Percentiles rank a stretch among this genome's conserved stretches.
Evolutionary conservation across 139 green algal species (phyloP).

Genomic region (Desmodesmus armatus): DNA sequence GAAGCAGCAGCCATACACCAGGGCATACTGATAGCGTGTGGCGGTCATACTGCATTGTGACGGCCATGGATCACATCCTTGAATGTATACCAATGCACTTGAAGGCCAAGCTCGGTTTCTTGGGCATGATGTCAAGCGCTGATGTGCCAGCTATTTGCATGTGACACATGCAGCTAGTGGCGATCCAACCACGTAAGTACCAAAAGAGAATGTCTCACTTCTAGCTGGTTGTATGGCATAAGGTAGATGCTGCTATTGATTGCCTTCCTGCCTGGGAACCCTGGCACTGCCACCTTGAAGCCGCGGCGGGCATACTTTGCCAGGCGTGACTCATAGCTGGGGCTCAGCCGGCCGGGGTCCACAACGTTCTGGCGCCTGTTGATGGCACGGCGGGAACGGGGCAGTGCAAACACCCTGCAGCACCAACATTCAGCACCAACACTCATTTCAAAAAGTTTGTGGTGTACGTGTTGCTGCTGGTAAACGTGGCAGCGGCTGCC

Average conservation of each 20-base stretch:
- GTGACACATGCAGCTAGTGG: too few species aligned
- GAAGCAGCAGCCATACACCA: too few species aligned
- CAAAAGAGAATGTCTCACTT: neutral
- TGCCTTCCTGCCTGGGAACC: neutral
- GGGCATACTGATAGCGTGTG: too few species aligned
- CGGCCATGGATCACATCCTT: too few species aligned
- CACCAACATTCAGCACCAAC: neutral
- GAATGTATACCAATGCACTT: too few species aligned
- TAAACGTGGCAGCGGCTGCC: neutral
- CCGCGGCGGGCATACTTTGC: neutral
- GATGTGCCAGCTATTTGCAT: too few species aligned
- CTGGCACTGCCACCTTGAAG: neutral
- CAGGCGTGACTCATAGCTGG: neutral
- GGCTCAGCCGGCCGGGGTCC: neutral
- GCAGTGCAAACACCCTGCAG: neutral
- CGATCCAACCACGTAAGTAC: neutral
- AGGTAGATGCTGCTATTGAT: neutral
- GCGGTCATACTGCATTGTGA: too few species aligned
- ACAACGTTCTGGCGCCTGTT: neutral
- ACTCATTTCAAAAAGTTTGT: neutral
- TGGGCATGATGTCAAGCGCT: too few species aligned
- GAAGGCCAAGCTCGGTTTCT: too few species aligned
- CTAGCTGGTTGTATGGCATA: neutral
- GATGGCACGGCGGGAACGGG: neutral
- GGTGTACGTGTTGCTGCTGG: neutral